A percentile compares a stretch with the other conserved stretches of the same genome.
phyloP scores from a whole-genome alignment of 2,329 filamentous ascomycete species.

The Berkeleyomyces rouxiae region DNA sequence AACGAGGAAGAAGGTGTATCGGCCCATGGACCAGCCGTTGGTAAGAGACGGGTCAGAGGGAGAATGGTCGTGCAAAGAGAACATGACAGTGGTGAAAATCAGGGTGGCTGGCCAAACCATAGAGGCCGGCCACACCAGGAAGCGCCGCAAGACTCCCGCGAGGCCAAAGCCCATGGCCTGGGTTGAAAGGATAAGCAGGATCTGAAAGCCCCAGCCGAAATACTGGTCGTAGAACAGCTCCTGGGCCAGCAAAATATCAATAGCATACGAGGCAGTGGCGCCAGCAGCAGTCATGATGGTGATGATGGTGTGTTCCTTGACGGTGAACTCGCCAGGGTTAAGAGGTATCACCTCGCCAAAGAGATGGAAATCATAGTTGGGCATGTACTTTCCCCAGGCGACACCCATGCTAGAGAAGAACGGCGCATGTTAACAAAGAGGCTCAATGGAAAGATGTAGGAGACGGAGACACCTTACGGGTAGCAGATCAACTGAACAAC shows the following conservation, averaged over 20 bases:
- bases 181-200: conserved; percentile 36
- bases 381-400: conserved; percentile 21
- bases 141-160: conserved; percentile 36
- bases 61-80: conserved; percentile 30
- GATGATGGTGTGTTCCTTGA: conserved; percentile 34
- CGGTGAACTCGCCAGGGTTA: conserved; percentile 28
- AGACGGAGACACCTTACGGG: conserved; percentile 20
- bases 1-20: conserved; percentile 46
- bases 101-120: conserved; percentile 43
- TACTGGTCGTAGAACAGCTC: conserved; percentile 40
- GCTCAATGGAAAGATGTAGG: neutral
- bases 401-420: conserved; percentile 17
- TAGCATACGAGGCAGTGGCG: conserved; percentile 22
- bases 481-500: conserved; percentile 40
- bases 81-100: conserved; percentile 36
- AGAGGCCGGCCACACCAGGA: conserved; percentile 36
- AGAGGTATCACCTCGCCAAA: conserved; percentile 22
- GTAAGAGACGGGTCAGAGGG: conserved; percentile 31
- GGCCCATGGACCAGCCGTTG: conserved; percentile 46
- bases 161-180: conserved; percentile 41
- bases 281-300: conserved; percentile 28
- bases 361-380: conserved; percentile 19
- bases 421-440: conserved; percentile 21
- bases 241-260: conserved; percentile 31
- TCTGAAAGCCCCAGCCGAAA: conserved; percentile 36